These are phyloP conservation scores for Wallacemonas collosoma DNA, from an alignment of 208 protist species.

Conservation along the genomic window DNA sequence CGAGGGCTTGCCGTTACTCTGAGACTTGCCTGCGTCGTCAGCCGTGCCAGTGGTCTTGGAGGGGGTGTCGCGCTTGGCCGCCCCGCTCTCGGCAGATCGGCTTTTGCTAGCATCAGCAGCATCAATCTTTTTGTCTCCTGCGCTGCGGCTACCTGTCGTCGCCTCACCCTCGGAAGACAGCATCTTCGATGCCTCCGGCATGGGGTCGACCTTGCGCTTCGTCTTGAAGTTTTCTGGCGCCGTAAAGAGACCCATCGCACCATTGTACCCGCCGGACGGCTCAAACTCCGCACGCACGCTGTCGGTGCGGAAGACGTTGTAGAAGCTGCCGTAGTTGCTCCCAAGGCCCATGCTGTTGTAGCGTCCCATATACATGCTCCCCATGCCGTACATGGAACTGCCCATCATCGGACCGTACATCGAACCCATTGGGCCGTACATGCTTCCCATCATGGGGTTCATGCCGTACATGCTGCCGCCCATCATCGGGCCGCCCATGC, in stretches of 20 bases:
- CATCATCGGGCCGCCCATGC: conserved; percentile 7
- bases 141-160: conserved; percentile 5
- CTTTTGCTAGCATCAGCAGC: conserved; percentile 15
- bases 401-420: conserved; percentile 18
- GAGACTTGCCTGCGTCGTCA: background rate
- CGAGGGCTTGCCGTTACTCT: background rate
- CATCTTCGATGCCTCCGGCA: conserved; percentile 29
- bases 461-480: conserved; percentile 21
- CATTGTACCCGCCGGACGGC: conserved; percentile 31
- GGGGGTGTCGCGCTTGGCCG: background rate
- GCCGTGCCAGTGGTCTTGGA: background rate
- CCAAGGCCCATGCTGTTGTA: conserved; percentile 34
- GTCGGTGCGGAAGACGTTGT: conserved; percentile 16
- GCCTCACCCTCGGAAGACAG: conserved; percentile 5
- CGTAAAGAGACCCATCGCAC: conserved; percentile 32
- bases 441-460: conserved; percentile 19
- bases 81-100: background rate
- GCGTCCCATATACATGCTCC: conserved; percentile 30
- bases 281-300: conserved; percentile 16
- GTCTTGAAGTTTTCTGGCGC: conserved; percentile 23
- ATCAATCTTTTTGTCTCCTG: conserved; percentile 12
- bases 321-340: conserved; percentile 26
- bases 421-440: conserved; percentile 22
- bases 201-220: conserved; percentile 30
- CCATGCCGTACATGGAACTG: conserved; percentile 25